Base-by-base conservation (phyloP, 768 basidiomycete genomes). In the Boletellus emodensis region DNA sequence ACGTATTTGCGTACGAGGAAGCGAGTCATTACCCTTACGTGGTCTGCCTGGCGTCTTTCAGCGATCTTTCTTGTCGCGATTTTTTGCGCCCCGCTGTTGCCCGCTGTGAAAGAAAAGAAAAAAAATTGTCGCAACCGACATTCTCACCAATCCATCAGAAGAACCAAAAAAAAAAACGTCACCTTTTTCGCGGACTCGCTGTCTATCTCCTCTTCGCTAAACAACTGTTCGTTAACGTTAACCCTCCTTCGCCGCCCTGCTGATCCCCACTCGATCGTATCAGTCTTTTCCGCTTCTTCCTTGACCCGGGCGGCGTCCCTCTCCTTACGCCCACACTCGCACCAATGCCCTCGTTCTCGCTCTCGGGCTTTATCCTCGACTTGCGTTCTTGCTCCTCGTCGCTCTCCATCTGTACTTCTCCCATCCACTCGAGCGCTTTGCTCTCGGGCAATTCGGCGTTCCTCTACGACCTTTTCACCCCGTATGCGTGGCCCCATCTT, bases 311-410 rank as follows among this genome's bases (percentile, higher is more conserved):
- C 6, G 32, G 50, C 17, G 46, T 40, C 18, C 18, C 30, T 26
- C 22, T 22, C 6, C 24, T 7, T 26, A 26, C 24, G 4, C n/a
- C 28, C n/a, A n/a, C 11, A 3, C 56, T 65, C 11, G n/a, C 14
- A 15, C 30, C 30, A 30, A 9, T 30, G 30, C 63, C 75, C 61
- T 81, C 83, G 42, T 66, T 66, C 55, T 83, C 81, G 9, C 79
- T 80, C 45, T 78, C 77, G 17, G 65, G 69, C 44, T 73, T 78
- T 4, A 76, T 78, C 44, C 75, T 81, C 5, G 74, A 69, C 54
- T 76, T 80, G 44, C 76, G 76, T 65, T 90, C 90, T 40, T 81
- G 80, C 58, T 94, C 91, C 52, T 93, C 91, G 36, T 90, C 87
- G 60, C 86, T 84, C 69, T 76, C 73, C 58, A 82, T 77, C 55